Conservation (phyloP, 345 rosid species). For the Melaleuca alternifolia region DNA sequence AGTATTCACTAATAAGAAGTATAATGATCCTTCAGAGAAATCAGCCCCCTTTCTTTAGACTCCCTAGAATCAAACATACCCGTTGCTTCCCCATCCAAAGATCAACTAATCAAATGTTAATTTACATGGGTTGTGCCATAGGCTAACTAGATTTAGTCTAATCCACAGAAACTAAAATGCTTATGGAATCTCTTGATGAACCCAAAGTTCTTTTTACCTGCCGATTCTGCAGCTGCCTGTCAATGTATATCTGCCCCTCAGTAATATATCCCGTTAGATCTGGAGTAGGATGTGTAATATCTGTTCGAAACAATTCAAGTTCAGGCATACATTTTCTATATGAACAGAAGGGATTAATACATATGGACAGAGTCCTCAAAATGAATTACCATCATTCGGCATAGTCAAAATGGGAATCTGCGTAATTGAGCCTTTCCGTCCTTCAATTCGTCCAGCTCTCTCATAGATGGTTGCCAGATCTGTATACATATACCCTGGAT, state of each 20-base stretch:
- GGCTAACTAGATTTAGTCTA: neutral
- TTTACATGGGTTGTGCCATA: neutral
- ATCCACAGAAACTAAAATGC: neutral
- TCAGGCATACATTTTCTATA: neutral
- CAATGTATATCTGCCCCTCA: constrained; percentile 89
- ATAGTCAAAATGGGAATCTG: constrained; percentile 97
- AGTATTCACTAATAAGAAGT: neutral
- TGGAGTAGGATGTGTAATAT: constrained; percentile 97
- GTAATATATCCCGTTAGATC: constrained; percentile 99
- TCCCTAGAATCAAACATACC: neutral
- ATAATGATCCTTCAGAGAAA: neutral
- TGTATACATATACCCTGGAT: constrained; percentile 99
- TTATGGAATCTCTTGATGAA: neutral
- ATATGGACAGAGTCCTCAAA: neutral
- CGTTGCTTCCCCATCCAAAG: neutral
- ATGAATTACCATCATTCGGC: constrained; percentile 88
- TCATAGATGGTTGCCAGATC: constrained; percentile 99
- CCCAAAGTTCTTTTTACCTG: constrained; percentile 34
- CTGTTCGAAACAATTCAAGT: constrained; percentile 24
- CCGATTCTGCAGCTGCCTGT: constrained; percentile 75
- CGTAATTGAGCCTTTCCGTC: constrained; percentile 93
- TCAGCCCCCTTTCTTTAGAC: neutral
- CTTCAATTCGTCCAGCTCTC: constrained; percentile 98
- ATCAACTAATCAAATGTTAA: neutral
- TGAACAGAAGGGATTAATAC: neutral